Base-by-base conservation (phyloP, 345 rosid genomes). In the Raphanus raphanistrum region DNA sequence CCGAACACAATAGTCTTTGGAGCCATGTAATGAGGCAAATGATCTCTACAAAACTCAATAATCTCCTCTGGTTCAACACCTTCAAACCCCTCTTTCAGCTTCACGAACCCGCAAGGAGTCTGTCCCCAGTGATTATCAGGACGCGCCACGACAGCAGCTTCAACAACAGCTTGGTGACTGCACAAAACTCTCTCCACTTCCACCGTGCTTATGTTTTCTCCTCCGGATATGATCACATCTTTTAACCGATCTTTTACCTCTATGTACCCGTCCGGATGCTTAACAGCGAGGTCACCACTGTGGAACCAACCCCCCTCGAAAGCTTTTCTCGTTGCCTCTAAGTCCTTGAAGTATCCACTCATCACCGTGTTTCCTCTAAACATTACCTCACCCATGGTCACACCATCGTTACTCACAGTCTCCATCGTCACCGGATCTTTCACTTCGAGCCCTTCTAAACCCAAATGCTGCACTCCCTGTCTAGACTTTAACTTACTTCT, bases 71-170 rank as follows among this genome's bases (percentile, higher is more conserved):
- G 84, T 43, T 71, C 31, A 0, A 59, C 63, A 0, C 5, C 12
- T 8, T 82, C 52, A 17, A 69, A 82, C 12, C 85, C 92, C 2
- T 87, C 88, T 83, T 87, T 94, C 38, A 92, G 58, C 76, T 83
- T 92, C 63, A 94, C 90, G 21, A 94, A 92, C 17, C 93, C 96
- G 64, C 97, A 92, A 54, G 97, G 96, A 1, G 96, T 89, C 50
- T 94, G 87, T 60, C 98, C 97, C 94, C 96, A 92, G 1, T 87
- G 85, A 77, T 85, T 73, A 72, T 94, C 97, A 0, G 90, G 96
- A 63, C 92, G 78, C 0, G 87, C 92, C 0, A 92, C 97, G 33
- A 94, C 97, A 4, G 97, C 92, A 0, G 81, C 97, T 77, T 94
- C 98, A 6, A 85, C 81, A 80, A 94, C 83, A 13, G 87, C 90